Evolutionary conservation across 2,329 filamentous ascomycete species (phyloP).

Genomic region (Periconia macrospinosa): DNA sequence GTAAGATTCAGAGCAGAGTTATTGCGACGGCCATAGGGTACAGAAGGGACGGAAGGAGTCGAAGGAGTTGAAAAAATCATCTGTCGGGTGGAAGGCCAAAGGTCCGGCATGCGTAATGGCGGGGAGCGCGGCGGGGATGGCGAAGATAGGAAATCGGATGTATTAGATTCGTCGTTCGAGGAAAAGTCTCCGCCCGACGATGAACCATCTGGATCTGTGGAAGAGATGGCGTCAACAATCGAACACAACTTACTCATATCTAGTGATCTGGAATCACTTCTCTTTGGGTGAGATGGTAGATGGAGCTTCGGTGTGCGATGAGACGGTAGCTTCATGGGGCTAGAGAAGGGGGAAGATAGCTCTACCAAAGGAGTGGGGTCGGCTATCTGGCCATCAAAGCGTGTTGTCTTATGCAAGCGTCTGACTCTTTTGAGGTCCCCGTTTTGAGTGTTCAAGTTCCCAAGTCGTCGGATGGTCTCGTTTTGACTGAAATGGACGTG

Average conservation of each 20-base stretch:
- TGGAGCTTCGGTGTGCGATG: slow-evolving; percentile 12
- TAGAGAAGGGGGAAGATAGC: slow-evolving; percentile 14
- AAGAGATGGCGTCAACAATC: slow-evolving; percentile 26
- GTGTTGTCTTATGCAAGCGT: slow-evolving; percentile 24
- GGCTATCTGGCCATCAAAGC: slow-evolving; percentile 19
- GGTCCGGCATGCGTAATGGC: slow-evolving; percentile 15
- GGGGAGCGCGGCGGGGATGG: slow-evolving; percentile 34
- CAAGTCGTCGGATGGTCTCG: slow-evolving; percentile 50
- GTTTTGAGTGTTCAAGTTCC: slow-evolving; percentile 29
- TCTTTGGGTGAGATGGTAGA: slow-evolving; percentile 16
- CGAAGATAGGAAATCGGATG: slow-evolving; percentile 34
- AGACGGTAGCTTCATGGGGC: slow-evolving; percentile 7
- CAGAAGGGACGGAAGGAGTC: slow-evolving; percentile 28
- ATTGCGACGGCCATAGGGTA: slow-evolving; percentile 20
- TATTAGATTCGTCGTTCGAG: slow-evolving; percentile 34
- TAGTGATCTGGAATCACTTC: slow-evolving; percentile 3
- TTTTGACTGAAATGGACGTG: slow-evolving; percentile 70
- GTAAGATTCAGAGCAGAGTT: slow-evolving; percentile 23
- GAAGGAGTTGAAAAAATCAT: slow-evolving; percentile 30
- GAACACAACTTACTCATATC: slow-evolving; percentile 4
- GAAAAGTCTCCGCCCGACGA: slow-evolving; percentile 37
- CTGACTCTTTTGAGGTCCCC: slow-evolving; percentile 18
- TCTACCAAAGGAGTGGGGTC: slow-evolving; percentile 22
- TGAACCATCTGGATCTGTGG: slow-evolving; percentile 30
- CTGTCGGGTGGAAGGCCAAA: slow-evolving; percentile 31